phyloP scores from a whole-genome alignment of 176 grass and related monocot species.

The Ensete glaucum region DNA sequence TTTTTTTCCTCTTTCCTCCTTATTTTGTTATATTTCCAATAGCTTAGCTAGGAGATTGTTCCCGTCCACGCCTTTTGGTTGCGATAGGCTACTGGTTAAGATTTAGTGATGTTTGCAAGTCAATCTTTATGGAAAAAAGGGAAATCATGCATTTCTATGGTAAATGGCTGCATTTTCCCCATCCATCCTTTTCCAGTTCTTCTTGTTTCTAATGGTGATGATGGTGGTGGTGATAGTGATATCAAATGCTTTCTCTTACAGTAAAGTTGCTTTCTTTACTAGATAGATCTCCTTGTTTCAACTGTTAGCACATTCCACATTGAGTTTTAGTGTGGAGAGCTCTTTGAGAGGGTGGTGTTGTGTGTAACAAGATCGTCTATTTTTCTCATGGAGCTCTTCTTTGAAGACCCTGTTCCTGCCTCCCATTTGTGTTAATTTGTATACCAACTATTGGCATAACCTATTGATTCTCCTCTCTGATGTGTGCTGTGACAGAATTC shows the following conservation, averaged over 20 bases:
- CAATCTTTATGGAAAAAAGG: neutral
- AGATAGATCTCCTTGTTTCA: neutral
- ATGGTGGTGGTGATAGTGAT: neutral
- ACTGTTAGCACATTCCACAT: neutral
- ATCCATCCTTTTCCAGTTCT: neutral
- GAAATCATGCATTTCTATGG: neutral
- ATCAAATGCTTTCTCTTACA: neutral
- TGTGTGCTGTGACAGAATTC: neutral
- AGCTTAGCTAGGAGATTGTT: too few relatives aligned
- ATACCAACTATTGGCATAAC: too few relatives aligned
- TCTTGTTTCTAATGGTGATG: too few relatives aligned
- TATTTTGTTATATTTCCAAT: too few relatives aligned
- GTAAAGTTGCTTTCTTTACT: neutral
- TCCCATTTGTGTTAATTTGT: neutral
- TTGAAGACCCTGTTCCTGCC: neutral
- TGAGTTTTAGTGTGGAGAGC: neutral
- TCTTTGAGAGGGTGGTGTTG: neutral
- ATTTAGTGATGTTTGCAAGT: neutral
- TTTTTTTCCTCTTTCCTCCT: too few relatives aligned
- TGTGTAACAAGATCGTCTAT: neutral
- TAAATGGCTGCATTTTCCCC: neutral
- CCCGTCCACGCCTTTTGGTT: neutral
- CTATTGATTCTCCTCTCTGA: conserved; percentile 21
- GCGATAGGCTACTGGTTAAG: neutral
- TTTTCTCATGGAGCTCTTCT: neutral